Conservation (phyloP, 495 filamentous ascomycete genomes). For the Articulospora tetracladia region DNA sequence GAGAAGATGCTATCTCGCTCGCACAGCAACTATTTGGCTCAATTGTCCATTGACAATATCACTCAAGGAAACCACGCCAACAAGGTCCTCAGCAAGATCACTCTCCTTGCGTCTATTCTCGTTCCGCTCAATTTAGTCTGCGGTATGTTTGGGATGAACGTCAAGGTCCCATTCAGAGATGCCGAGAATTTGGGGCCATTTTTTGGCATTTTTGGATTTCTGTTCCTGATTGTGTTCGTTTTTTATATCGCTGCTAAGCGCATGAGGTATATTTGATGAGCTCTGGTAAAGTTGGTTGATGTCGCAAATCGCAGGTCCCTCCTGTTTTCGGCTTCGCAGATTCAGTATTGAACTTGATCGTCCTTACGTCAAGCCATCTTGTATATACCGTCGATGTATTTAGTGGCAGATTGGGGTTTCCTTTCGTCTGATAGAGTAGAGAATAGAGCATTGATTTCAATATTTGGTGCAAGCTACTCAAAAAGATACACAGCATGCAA, state of each 20-base stretch:
- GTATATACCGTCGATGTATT: not conserved
- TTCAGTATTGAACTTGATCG: no score
- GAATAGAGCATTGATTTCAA: not conserved
- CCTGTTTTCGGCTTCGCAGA: no score
- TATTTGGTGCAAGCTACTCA: no score
- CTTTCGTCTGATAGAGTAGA: not conserved
- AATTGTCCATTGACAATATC: slow-evolving; percentile 87
- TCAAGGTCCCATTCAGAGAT: slow-evolving; percentile 68
- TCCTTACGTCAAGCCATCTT: no score
- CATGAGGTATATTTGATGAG: slow-evolving; percentile 42
- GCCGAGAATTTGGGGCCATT: slow-evolving; percentile 61
- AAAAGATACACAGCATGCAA: no score
- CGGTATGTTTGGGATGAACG: slow-evolving; percentile 98
- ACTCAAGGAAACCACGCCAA: slow-evolving; percentile 77
- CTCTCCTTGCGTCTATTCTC: slow-evolving; percentile 89
- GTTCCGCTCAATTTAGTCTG: slow-evolving; percentile 96
- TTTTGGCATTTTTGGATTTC: slow-evolving; percentile 71
- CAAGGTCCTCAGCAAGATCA: slow-evolving; percentile 86
- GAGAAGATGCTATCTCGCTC: slow-evolving; percentile 95
- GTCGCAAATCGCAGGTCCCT: no score
- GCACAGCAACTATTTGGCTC: slow-evolving; percentile 96
- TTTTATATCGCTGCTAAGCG: slow-evolving; percentile 45
- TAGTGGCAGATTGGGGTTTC: not conserved
- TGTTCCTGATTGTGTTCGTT: slow-evolving; percentile 54
- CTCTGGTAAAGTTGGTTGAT: no score